Evolutionary conservation across 2,329 filamentous ascomycete genomes (phyloP).

Genomic region (Sclerotinia glacialis): DNA sequence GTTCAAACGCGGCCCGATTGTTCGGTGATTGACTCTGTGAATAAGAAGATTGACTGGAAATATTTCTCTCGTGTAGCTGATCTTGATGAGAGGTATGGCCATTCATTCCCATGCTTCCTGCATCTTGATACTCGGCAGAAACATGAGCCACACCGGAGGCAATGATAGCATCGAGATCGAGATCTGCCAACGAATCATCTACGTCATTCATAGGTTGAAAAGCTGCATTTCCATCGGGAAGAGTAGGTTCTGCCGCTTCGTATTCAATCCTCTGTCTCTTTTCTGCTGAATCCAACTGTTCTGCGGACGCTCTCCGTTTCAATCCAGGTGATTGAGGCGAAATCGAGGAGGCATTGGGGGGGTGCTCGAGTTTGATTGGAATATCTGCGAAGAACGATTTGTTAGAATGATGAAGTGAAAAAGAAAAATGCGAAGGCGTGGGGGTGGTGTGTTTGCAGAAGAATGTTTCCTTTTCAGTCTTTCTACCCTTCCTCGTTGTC

Average conservation of each 20-base stretch:
- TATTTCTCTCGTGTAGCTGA: not conserved
- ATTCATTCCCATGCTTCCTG: constrained; percentile 6
- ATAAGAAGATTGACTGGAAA: not conserved
- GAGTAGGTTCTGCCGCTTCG: not conserved
- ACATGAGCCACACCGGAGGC: constrained; percentile 11
- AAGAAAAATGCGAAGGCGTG: not conserved
- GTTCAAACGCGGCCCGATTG: not conserved
- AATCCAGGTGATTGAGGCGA: constrained; percentile 7
- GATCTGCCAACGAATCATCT: constrained; percentile 3
- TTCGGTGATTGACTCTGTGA: not conserved
- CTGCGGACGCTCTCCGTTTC: constrained; percentile 13
- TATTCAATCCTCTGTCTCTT: constrained; percentile 27
- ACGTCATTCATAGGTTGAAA: not conserved
- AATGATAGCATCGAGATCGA: constrained; percentile 18
- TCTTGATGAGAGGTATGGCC: not conserved
- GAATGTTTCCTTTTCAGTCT: not conserved
- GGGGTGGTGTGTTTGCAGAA: not conserved
- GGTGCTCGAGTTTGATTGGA: constrained; percentile 8
- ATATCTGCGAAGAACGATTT: constrained; percentile 7
- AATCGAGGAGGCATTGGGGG: not conserved
- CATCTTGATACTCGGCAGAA: constrained; percentile 2
- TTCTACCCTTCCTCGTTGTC: not conserved
- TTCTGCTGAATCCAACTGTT: constrained; percentile 14
- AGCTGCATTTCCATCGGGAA: not conserved
- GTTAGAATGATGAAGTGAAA: not conserved